Conservation (phyloP, 2,329 filamentous ascomycete species). For the Neofusicoccum sp. region DNA sequence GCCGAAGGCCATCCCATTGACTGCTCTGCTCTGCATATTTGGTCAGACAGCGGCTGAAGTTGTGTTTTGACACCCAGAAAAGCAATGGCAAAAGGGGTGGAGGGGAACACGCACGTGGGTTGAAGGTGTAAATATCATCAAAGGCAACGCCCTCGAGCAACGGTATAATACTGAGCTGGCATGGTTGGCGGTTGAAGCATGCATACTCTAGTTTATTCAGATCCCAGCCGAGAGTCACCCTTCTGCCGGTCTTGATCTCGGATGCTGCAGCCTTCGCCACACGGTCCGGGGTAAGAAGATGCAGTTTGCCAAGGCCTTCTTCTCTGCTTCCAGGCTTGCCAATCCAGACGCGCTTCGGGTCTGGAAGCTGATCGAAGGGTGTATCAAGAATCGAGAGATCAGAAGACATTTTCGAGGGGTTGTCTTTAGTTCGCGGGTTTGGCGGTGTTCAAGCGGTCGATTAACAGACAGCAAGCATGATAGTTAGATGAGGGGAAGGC, state of each 20-base stretch:
- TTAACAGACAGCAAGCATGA: conserved; percentile 1
- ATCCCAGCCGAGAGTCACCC: conserved; percentile 44
- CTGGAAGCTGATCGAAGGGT: conserved; percentile 50
- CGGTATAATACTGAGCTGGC: conserved; percentile 54
- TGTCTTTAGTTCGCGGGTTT: not conserved
- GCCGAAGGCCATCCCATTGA: conserved; percentile 41
- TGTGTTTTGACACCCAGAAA: not conserved
- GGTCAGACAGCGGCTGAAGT: not conserved
- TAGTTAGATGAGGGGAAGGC: not conserved
- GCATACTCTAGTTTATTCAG: conserved; percentile 53
- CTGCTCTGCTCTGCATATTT: conserved; percentile 31
- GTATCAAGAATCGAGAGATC: conserved; percentile 18
- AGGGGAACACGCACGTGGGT: conserved; percentile 24
- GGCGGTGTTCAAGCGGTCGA: not conserved
- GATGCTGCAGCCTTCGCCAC: conserved; percentile 47
- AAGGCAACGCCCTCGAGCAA: conserved; percentile 52
- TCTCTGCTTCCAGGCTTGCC: conserved; percentile 49
- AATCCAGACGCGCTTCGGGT: conserved; percentile 53
- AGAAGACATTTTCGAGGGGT: not conserved
- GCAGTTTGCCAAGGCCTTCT: conserved; percentile 60
- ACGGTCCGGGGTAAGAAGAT: conserved; percentile 53
- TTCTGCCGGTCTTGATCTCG: conserved; percentile 49
- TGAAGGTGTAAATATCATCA: conserved; percentile 28
- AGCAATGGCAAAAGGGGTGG: not conserved
- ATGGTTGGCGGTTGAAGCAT: conserved; percentile 55